Evolutionary conservation across 257 asterid species (phyloP).

Genomic region (Solanum medicagineum): DNA sequence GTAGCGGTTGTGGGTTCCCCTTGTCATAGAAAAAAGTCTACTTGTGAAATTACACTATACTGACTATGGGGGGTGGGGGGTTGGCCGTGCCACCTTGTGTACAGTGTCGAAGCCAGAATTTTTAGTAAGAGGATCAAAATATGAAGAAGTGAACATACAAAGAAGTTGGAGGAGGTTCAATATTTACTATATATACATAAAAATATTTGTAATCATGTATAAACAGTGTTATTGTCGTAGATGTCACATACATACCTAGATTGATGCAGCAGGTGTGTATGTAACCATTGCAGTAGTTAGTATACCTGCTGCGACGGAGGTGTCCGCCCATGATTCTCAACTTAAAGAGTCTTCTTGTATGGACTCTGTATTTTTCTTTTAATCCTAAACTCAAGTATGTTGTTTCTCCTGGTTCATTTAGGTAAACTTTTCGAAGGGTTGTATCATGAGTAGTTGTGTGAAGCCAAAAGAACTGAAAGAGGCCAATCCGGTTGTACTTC

Average conservation of each 20-base stretch:
- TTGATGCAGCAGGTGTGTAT: neutral
- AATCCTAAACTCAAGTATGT: neutral
- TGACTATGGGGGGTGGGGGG: neutral
- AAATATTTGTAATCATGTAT: too few species aligned
- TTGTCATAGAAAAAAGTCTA: too few species aligned
- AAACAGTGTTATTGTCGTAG: neutral
- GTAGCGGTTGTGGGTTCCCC: too few species aligned
- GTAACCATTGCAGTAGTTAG: neutral
- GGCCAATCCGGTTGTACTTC: slow-evolving; percentile 64
- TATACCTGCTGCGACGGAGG: neutral
- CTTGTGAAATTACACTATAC: neutral
- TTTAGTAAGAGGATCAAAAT: too few species aligned
- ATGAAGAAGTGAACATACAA: too few species aligned
- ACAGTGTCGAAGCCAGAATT: too few species aligned
- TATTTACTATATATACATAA: too few species aligned
- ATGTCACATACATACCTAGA: neutral
- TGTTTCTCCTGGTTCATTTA: slow-evolving; percentile 9
- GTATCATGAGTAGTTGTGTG: slow-evolving; percentile 79
- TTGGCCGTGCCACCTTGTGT: neutral
- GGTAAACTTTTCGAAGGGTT: slow-evolving; percentile 38
- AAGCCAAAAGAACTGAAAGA: slow-evolving; percentile 35
- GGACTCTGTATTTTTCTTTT: neutral
- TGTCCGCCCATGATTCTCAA: neutral
- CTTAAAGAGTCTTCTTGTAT: neutral
- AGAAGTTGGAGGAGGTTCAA: too few species aligned